Evolutionary conservation across 805 yeast genomes (phyloP).

Genomic region (Ogataea methanolica): DNA sequence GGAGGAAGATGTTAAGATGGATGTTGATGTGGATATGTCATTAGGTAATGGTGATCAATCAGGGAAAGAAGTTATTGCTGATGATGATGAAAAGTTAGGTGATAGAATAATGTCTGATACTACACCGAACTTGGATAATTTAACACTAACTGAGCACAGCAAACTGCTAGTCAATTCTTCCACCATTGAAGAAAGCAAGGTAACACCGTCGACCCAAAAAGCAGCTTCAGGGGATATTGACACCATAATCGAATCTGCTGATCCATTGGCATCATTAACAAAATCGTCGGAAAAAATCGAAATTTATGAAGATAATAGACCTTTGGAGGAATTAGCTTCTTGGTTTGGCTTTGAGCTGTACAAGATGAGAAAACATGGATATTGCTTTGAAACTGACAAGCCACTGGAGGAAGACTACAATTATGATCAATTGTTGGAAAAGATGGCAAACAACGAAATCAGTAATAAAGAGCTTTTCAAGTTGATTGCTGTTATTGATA

Average conservation of each 20-base stretch:
- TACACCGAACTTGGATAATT: constrained; percentile 16
- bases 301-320: constrained; percentile 18
- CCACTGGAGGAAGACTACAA: background rate
- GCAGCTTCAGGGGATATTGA: constrained; percentile 6
- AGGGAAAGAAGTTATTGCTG: background rate
- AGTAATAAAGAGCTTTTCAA: constrained; percentile 8
- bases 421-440: constrained; percentile 4
- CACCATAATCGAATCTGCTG: constrained; percentile 18
- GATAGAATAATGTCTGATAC: constrained; percentile 15
- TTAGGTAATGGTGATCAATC: background rate
- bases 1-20: constrained; percentile 12
- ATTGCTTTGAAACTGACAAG: background rate
- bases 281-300: constrained; percentile 12
- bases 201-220: background rate
- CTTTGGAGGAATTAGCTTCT: constrained; percentile 11
- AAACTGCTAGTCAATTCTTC: background rate
- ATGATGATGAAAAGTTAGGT: background rate
- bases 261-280: constrained; percentile 21
- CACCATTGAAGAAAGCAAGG: background rate
- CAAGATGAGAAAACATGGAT: constrained; percentile 1
- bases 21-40: constrained; percentile 8
- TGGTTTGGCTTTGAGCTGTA: constrained; percentile 19
- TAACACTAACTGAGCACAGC: constrained; percentile 12
- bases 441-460: constrained; percentile 11
- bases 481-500: constrained; percentile 9